A percentile compares a stretch with the other conserved stretches of the same genome.
phyloP scores from a whole-genome alignment of 768 basidiomycete genomes.

The Tylopilus vinaceipallidus region DNA sequence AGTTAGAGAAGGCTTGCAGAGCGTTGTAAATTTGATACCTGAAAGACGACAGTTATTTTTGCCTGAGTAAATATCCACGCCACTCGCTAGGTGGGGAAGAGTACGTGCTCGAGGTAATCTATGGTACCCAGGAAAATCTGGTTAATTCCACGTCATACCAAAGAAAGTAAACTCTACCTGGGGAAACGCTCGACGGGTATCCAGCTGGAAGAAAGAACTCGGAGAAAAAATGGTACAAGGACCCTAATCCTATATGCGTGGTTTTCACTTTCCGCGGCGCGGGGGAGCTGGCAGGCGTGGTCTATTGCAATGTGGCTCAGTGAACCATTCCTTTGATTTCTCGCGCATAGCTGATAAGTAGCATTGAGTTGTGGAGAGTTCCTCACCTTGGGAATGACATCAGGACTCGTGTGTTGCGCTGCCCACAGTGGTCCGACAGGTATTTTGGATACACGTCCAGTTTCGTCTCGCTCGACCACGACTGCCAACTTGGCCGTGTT shows the following conservation, averaged over 20 bases:
- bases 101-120: conserved; percentile 58
- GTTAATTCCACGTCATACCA: not conserved
- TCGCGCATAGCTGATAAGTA: not conserved
- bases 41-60: not conserved
- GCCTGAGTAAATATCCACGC: conserved; percentile 4
- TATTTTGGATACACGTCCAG: conserved; percentile 17
- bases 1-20: conserved; percentile 68
- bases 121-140: not conserved
- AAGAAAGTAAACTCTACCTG: conserved; percentile 38
- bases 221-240: conserved; percentile 17
- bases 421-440: conserved; percentile 10
- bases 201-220: conserved; percentile 59
- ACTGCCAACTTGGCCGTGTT: conserved; percentile 1
- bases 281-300: not conserved
- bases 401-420: not conserved
- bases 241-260: not conserved
- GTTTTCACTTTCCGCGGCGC: not conserved
- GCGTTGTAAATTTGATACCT: conserved; percentile 70
- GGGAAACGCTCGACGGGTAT: conserved; percentile 58
- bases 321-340: not conserved
- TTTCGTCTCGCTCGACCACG: conserved; percentile 23
- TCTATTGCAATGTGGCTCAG: conserved; percentile 11
- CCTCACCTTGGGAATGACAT: conserved; percentile 17
- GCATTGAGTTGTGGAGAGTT: not conserved
- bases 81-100: not conserved